Conservation (phyloP, 805 yeast genomes). For the Jamesozyma rosinii region DNA sequence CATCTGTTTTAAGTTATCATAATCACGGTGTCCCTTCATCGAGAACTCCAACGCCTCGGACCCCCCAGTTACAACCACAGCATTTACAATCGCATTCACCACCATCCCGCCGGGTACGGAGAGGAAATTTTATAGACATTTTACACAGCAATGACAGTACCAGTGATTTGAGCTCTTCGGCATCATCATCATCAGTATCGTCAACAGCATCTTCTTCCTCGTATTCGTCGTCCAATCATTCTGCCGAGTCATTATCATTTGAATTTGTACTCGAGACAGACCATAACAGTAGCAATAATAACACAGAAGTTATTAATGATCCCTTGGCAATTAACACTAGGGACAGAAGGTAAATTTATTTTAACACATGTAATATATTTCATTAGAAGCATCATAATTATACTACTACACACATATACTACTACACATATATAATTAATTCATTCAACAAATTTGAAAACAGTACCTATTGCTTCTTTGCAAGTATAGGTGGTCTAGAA, state of each 20-base stretch:
- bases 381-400: not conserved
- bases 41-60: slow-evolving; percentile 7
- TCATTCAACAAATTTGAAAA: not conserved
- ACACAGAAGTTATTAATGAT: not conserved
- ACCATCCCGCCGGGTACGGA: slow-evolving; percentile 1
- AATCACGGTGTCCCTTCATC: slow-evolving; percentile 5
- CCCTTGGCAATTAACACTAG: not conserved
- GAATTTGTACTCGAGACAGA: slow-evolving; percentile 17
- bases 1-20: slow-evolving; percentile 3
- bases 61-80: not conserved
- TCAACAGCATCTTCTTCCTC: slow-evolving; percentile 1
- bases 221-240: not conserved
- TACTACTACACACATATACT: not conserved
- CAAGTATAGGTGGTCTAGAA: no score
- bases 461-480: not conserved
- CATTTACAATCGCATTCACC: not conserved
- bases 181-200: slow-evolving; percentile 1
- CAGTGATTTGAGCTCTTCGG: slow-evolving; percentile 1
- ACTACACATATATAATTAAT: not conserved
- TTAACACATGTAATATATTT: not conserved
- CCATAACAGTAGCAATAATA: not conserved
- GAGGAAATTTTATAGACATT: slow-evolving; percentile 6
- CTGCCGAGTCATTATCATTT: slow-evolving; percentile 11
- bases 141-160: slow-evolving; percentile 3
- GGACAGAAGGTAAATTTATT: not conserved